Percentiles rank a stretch among this genome's conserved stretches.
phyloP scores from a whole-genome alignment of 495 filamentous ascomycete genomes.

The Parachaetomium inaequale region DNA sequence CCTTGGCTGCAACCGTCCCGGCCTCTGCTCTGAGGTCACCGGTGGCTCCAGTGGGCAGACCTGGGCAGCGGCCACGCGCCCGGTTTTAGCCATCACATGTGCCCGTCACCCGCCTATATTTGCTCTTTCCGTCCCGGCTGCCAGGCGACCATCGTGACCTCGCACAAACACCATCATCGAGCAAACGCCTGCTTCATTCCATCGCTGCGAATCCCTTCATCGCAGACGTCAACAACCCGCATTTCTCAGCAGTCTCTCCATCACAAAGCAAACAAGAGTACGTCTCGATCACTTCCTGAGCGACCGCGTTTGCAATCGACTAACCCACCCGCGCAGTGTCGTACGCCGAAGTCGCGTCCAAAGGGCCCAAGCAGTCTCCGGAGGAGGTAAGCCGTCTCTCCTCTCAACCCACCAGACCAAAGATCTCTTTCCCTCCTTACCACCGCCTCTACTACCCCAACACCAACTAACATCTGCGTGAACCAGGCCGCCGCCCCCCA shows the following conservation, averaged over 20 bases:
- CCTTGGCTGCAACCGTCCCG: conserved; percentile 15
- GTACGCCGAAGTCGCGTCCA: conserved; percentile 71
- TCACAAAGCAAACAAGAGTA: conserved; percentile 6
- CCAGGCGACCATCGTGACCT: conserved; percentile 1
- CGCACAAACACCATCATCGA: neutral
- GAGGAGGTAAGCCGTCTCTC: conserved; percentile 55
- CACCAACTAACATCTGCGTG: conserved; percentile 1
- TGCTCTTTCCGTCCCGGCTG: neutral
- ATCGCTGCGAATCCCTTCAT: neutral
- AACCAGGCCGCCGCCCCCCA: conserved; percentile 59
- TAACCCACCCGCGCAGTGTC: conserved; percentile 52
- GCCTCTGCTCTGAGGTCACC: conserved; percentile 18
- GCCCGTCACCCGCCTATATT: conserved; percentile 11
- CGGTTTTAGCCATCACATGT: conserved; percentile 30
- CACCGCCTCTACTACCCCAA: too few relatives aligned
- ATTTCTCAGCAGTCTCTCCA: neutral
- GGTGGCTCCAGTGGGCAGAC: neutral
- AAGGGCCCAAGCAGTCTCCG: conserved; percentile 68
- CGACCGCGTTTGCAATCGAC: neutral
- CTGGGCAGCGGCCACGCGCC: conserved; percentile 4
- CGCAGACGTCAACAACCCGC: neutral
- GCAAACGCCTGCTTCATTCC: neutral
- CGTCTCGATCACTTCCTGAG: neutral
- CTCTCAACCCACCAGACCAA: neutral
- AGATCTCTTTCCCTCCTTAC: too few relatives aligned